Base-by-base conservation (phyloP, 192 early-diverging fungal genomes). In the Coemansia sp. region DNA sequence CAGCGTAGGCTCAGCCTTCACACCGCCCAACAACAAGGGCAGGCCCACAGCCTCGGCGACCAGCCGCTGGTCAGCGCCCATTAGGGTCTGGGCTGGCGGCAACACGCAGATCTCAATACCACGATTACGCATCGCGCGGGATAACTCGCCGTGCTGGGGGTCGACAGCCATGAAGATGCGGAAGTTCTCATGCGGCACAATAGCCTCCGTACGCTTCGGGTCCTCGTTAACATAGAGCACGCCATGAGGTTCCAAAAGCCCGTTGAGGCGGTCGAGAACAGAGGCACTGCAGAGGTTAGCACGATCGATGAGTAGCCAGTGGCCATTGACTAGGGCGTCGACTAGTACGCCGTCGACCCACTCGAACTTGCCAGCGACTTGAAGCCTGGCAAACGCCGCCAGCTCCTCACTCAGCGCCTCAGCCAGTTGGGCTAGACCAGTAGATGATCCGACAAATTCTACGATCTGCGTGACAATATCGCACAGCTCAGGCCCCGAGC, bases 281-380 rank as follows among this genome's bases (percentile, higher is more conserved):
- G 94, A 92, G 3, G 97, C 89, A 66, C 92, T 94, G 69, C 97
- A 98, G 50, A 97, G 76, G 67, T 99, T 99, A 38, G 95, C 96
- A 67, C 96, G 96, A 74, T 99, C 97, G 39, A 99, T 88, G 33
- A 98, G 74, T 26, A 98, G 81, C 97, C 97, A 99, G 65, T 94
- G 85, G 1, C 96, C 97, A 55, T 92, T 84, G 63, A 94, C 89
- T 14, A 99, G 63, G 4, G 97, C 95, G 35, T 92, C 87, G 32
- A 99, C 91, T 6, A 99, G 84, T 4, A 92, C 88, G 42, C 96
- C 95, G 78, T 99, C 97, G 55, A 97, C 91, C 97, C 97, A 99
- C 73, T 99, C 97, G 72, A 99, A 99, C 17, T 87, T 86, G 16
- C 97, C 97, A 38, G 87, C 85, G 4, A 88, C 87, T 30, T 86